Base-by-base conservation (phyloP, 2,329 filamentous ascomycete species). In the Ophiostoma ulmi region DNA sequence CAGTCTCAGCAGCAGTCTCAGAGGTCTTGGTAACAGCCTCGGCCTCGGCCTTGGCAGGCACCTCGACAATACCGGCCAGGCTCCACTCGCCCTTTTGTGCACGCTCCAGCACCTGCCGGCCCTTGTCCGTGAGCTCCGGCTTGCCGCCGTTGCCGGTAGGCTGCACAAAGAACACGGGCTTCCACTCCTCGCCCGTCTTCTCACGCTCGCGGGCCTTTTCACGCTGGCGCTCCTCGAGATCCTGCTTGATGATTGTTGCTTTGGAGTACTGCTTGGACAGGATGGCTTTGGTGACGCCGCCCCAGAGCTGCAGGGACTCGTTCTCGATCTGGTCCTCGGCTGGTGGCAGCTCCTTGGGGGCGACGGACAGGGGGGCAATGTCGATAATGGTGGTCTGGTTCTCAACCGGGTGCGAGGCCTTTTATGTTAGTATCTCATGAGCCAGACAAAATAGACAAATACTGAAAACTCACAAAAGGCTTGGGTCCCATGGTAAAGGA, bases 281-380 rank as follows among this genome's bases (percentile, higher is more conserved):
- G 77, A 99, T 98, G 48, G 94, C 93, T 69, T 91, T 85, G 22
- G 95, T 98, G 64, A 99, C 94, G 35, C 87, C 87, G 44, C 88
- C 86, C 95, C 95, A 99, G 78, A 97, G 91, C 71, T 87, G 89
- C 74, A 95, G 87, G 1, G 92, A 96, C 81, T 99, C 95, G 79
- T 99, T 95, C 70, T 91, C 87, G 1, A 97, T 87, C 79, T 98
- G 95, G 72, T 88, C 80, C 63, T 93, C 89, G 22, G 86, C 80
- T 0, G 94, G 92, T 0, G 95, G 95, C 0, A 96, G 79, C 63
- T 87, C 82, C 81, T 99, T 99, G 70, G 90, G 83, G 0, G 90
- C 87, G 2, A 96, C 92, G 61, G 85, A 86, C 65, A 99, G 87
- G 2, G 94, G 94, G n/a, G 84, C 86, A 67, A 98, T 88, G 78